These are phyloP conservation scores for Pyrenophora graminea DNA, from an alignment of 2,329 filamentous ascomycete genomes.

Conservation along the genomic window DNA sequence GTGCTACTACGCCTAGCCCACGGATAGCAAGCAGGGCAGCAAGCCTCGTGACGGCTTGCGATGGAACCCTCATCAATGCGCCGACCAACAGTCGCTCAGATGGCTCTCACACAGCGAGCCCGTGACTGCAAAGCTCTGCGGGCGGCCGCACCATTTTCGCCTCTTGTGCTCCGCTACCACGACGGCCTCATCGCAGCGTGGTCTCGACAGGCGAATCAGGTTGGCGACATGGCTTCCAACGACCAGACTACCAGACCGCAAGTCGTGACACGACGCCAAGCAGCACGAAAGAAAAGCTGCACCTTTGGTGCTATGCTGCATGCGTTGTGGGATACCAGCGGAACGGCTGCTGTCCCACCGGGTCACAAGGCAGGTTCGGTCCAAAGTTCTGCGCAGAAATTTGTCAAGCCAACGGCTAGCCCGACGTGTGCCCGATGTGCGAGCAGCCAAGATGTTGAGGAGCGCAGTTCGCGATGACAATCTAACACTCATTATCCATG, in stretches of 20 bases:
- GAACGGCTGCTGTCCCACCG: constrained; percentile 22
- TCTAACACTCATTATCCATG: constrained; percentile 2
- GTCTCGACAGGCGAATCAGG: constrained; percentile 37
- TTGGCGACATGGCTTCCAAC: constrained; percentile 27
- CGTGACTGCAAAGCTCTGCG: constrained; percentile 42
- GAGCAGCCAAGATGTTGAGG: constrained; percentile 2
- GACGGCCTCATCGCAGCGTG: constrained; percentile 27
- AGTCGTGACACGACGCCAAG: constrained; percentile 29
- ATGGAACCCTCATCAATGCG: constrained; percentile 29
- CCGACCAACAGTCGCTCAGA: constrained; percentile 35
- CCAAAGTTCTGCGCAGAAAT: constrained; percentile 21
- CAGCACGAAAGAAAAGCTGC: constrained; percentile 10
- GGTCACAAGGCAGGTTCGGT: constrained; percentile 20
- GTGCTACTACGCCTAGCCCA: constrained; percentile 15
- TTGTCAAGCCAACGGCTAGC: constrained; percentile 9
- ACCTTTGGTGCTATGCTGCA: constrained; percentile 5
- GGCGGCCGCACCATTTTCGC: constrained; percentile 22
- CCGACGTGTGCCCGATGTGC: constrained; percentile 5
- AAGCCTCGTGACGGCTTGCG: constrained; percentile 17
- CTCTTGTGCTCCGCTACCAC: constrained; percentile 32
- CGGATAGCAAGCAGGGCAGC: constrained; percentile 13
- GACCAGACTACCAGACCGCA: constrained; percentile 27
- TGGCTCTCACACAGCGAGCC: constrained; percentile 35
- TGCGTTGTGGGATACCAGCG: constrained; percentile 16
- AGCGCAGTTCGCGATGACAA: constrained; percentile 2